phyloP scores from a whole-genome alignment of 1,284 basidiomycete species.

The Cutaneotrichosporon spelunceum region DNA sequence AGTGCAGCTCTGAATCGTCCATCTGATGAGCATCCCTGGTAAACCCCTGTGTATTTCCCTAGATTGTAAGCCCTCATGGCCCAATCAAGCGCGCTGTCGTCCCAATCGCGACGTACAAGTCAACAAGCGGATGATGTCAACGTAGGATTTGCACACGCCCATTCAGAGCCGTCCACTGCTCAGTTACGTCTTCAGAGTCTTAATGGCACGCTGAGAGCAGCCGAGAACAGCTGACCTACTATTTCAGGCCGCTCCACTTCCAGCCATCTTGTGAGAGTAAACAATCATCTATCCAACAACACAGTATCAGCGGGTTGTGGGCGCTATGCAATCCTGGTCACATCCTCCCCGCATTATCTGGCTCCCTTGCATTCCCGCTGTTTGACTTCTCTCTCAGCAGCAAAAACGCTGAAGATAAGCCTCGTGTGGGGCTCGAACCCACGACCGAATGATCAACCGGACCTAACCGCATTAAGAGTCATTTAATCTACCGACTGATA shows the following conservation, averaged over 20 bases:
- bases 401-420: conserved; percentile 2
- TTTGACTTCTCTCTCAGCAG: too few species aligned
- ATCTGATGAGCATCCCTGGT: neutral
- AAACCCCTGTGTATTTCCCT: neutral
- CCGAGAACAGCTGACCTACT: neutral
- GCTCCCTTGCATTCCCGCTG: too few species aligned
- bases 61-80: neutral
- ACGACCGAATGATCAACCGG: conserved; percentile 15
- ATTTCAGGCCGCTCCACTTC: neutral
- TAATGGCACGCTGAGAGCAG: neutral
- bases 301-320: neutral
- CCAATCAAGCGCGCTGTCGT: too few species aligned
- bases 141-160: neutral
- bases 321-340: too few species aligned
- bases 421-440: conserved; percentile 18
- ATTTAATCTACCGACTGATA: conserved; percentile 9
- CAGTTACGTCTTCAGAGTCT: neutral
- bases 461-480: conserved; percentile 1
- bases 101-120: neutral
- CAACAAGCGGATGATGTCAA: neutral
- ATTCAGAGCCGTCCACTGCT: neutral
- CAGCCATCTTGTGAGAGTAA: neutral
- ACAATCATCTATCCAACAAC: neutral
- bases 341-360: too few species aligned
- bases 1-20: neutral